phyloP scores from a whole-genome alignment of 495 filamentous ascomycete species.

The Barbatosphaeria neglecta region DNA sequence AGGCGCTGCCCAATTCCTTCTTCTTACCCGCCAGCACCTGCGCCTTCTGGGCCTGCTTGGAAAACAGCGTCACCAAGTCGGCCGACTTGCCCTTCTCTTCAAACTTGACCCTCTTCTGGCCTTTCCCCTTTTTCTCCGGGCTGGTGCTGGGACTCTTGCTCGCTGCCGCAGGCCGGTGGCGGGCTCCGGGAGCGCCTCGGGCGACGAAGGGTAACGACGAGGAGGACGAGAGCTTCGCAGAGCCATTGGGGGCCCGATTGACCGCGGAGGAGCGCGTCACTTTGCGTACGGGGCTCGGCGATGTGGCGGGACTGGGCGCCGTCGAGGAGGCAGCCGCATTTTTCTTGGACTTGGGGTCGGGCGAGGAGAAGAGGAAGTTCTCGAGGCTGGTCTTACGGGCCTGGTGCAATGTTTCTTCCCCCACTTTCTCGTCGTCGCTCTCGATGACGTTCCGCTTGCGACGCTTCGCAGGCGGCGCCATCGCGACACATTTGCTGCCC shows the following conservation, averaged over 20 bases:
- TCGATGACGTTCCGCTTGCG: constrained; percentile 34
- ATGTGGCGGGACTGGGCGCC: constrained; percentile 3
- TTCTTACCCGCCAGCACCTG: constrained; percentile 6
- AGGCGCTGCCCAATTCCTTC: constrained; percentile 1
- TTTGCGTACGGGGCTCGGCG: constrained; percentile 9
- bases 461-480: constrained; percentile 46
- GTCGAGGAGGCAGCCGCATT: too few species aligned
- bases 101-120: constrained; percentile 21
- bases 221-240: not conserved
- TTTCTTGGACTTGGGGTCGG: constrained; percentile 12
- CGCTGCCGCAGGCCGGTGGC: not conserved
- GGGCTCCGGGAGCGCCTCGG: not conserved
- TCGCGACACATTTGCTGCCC: constrained; percentile 14
- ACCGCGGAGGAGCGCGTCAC: constrained; percentile 7
- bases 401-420: constrained; percentile 11
- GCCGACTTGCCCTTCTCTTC: constrained; percentile 33
- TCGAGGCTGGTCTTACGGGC: constrained; percentile 22
- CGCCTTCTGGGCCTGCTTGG: constrained; percentile 35
- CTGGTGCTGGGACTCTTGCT: constrained; percentile 35
- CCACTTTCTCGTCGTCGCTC: constrained; percentile 26
- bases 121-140: constrained; percentile 29
- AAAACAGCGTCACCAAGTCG: constrained; percentile 41
- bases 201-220: not conserved
- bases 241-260: constrained; percentile 5
- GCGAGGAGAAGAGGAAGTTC: constrained; percentile 32